Percentiles rank a stretch among this genome's conserved stretches.
Evolutionary conservation across 495 filamentous ascomycete genomes (phyloP).

Genomic region (Copromyces sp.): DNA sequence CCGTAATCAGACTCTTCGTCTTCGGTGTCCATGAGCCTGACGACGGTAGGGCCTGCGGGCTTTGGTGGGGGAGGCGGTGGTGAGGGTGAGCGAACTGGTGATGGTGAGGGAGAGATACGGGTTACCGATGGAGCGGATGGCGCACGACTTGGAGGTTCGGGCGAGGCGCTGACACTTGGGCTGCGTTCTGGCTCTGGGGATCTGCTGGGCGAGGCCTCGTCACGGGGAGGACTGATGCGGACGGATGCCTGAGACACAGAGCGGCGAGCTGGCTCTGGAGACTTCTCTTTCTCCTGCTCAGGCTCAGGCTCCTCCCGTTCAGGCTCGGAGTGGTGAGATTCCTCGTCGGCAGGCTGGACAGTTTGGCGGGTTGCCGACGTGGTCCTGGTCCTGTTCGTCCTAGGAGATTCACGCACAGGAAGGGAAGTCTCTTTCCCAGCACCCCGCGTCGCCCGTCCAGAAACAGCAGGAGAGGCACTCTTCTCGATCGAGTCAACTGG

Average conservation of each 20-base stretch:
- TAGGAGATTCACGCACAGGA: conserved; percentile 3
- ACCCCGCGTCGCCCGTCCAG: not conserved
- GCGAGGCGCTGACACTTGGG: not conserved
- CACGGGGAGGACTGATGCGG: not conserved
- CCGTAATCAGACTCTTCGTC: conserved; percentile 8
- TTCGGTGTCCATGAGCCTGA: conserved; percentile 18
- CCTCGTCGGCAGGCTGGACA: conserved; percentile 1
- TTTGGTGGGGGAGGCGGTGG: conserved; percentile 2
- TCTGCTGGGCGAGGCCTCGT: not conserved
- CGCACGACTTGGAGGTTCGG: conserved; percentile 1
- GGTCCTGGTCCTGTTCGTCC: conserved; percentile 1
- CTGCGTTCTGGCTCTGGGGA: not conserved
- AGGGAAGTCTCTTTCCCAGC: not conserved
- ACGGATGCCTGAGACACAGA: not conserved
- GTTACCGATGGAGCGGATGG: not conserved
- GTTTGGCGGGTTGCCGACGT: not conserved
- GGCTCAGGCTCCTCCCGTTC: not conserved
- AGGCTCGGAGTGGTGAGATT: not conserved
- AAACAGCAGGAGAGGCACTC: not conserved
- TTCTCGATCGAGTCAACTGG: conserved; percentile 8
- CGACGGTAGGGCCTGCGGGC: conserved; percentile 18
- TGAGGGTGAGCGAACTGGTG: not conserved
- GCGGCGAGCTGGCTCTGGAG: not conserved
- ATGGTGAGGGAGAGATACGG: not conserved
- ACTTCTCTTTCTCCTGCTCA: not conserved